Evolutionary conservation across 345 rosid species (phyloP), one percentile per base, ranked within the genome.

Genomic region (Moricandia arvensis): DNA sequence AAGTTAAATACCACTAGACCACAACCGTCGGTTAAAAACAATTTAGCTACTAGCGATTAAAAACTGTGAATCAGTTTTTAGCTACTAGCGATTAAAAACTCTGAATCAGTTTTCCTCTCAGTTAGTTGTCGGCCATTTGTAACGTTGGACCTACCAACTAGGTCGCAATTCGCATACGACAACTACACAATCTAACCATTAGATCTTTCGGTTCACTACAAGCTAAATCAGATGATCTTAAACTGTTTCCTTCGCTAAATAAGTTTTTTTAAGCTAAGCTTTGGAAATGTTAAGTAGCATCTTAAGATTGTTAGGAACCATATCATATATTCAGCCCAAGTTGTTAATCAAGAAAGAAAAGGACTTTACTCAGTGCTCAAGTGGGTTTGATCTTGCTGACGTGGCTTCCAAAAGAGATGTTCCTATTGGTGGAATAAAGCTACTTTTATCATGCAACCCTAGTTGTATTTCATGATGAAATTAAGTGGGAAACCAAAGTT

Each of bases 401-500:
- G 66, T 71, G 67, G 5, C 27, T 45, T 45, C 54, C 76, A 57
- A 71, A 77, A 71, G 62, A 64, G 13, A 77, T 63, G 67, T 43
- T 64, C 31, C 27, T 31, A 12, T 43, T 77, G 72, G 71, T 77
- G 30, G 61, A 47, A 64, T 26, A 63, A 63, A 70, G 60, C 24
- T 49, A 60, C 73, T 68, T 68, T 45, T 38, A 67, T n/a, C 68
- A 75, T 68, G 74, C 71, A 76, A 76, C 59, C 3, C 41, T 63
- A 63, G 74, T 76, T 63, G 71, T 70, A 57, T 21, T 1, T 70
- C 60, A 76, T 57, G 51, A 76, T 70, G 38, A 51, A 21, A 7
- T 71, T 58, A 16, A 64, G 80, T 77, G 80, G 80, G 76, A 64
- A 76, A 76, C 66, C 75, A 55, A 69, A 47, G 31, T 21, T 62